phyloP scores from a whole-genome alignment of 805 yeast genomes.

The Barnettozyma botsteinii region DNA sequence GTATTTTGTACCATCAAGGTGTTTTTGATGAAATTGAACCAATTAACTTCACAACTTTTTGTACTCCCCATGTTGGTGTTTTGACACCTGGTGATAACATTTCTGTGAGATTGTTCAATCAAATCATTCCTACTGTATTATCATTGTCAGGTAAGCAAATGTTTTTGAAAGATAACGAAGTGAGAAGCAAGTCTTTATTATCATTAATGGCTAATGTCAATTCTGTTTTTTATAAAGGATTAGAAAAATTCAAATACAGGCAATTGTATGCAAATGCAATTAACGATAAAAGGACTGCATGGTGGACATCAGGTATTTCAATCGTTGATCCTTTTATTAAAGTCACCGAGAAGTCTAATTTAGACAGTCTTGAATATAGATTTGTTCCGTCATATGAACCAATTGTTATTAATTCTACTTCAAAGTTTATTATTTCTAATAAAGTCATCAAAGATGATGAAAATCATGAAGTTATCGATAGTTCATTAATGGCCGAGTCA shows the following conservation, averaged over 20 bases:
- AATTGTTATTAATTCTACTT: conserved; percentile 45
- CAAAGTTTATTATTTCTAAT: conserved; percentile 33
- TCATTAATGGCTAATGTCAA: conserved; percentile 58
- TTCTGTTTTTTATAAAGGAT: conserved; percentile 54
- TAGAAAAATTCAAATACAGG: conserved; percentile 45
- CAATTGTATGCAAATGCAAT: conserved; percentile 69
- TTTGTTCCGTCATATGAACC: conserved; percentile 52
- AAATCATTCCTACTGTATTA: conserved; percentile 55
- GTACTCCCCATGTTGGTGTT: conserved; percentile 67
- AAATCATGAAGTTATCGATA: neutral
- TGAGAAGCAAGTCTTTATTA: conserved; percentile 44
- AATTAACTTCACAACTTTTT: conserved; percentile 53
- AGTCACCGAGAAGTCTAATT: conserved; percentile 39
- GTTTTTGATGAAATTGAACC: conserved; percentile 52
- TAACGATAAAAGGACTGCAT: conserved; percentile 75
- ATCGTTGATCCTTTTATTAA: conserved; percentile 50
- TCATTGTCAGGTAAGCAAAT: conserved; percentile 73
- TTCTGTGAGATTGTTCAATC: conserved; percentile 52
- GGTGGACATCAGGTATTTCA: conserved; percentile 77
- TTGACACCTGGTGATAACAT: conserved; percentile 52
- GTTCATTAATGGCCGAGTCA: conserved; percentile 7
- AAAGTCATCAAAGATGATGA: conserved; percentile 13
- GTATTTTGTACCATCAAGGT: conserved; percentile 51
- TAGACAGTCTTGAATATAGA: conserved; percentile 33
- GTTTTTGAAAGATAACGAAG: conserved; percentile 48